Percentiles rank a stretch among this genome's conserved stretches.
Evolutionary conservation across 2,329 filamentous ascomycete species (phyloP).

Genomic region (Monilinia vaccinii-corymbosi): DNA sequence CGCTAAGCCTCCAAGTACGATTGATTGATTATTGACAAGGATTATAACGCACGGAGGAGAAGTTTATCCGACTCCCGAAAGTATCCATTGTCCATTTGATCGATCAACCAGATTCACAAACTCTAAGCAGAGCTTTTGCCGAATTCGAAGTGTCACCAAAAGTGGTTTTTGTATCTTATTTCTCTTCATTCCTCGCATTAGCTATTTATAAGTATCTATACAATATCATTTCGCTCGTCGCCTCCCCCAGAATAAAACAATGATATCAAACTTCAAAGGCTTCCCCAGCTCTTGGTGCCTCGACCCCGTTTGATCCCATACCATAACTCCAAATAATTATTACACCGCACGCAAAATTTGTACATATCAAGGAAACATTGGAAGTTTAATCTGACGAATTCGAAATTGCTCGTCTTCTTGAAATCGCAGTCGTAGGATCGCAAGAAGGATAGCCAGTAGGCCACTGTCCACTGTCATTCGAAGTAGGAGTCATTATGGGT

Average conservation of each 20-base stretch:
- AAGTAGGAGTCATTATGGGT: constrained; percentile 7
- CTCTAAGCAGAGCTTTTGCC: neutral
- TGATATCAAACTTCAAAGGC: constrained; percentile 2
- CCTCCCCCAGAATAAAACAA: neutral
- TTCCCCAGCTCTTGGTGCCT: constrained; percentile 28
- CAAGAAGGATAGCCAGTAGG: constrained; percentile 26
- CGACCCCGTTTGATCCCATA: neutral
- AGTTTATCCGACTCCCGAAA: neutral
- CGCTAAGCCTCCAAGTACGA: constrained; percentile 4
- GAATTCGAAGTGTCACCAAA: too few relatives aligned
- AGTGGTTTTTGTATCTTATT: too few relatives aligned
- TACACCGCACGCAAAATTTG: neutral
- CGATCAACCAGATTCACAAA: neutral
- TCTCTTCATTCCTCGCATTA: neutral
- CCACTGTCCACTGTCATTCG: constrained; percentile 27
- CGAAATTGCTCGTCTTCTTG: neutral
- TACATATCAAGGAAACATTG: neutral
- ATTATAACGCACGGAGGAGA: neutral
- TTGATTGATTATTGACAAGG: neutral
- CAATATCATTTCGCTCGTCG: neutral
- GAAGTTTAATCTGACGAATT: neutral
- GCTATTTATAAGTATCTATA: neutral
- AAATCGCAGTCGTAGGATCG: constrained; percentile 14
- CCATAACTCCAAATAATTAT: neutral
- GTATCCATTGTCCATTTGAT: neutral